These are phyloP conservation scores for Pinus tabuliformis DNA, from an alignment of 75 land plant species.

Conservation along the genomic window DNA sequence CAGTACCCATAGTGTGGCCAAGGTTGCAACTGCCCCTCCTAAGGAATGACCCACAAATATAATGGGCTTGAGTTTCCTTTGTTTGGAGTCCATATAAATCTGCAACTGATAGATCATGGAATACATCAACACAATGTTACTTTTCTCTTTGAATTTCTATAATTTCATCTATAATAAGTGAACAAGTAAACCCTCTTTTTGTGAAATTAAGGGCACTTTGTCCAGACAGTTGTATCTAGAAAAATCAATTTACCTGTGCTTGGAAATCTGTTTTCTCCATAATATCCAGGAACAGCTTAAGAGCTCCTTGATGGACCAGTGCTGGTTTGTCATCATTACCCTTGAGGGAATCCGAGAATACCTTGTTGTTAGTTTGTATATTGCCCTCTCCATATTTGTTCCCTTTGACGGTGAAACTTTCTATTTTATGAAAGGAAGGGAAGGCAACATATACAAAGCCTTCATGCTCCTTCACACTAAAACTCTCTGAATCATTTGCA, in stretches of 20 bases:
- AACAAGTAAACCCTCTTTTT: background rate
- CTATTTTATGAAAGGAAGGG: background rate
- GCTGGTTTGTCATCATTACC: background rate
- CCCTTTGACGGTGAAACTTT: background rate
- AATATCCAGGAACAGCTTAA: background rate
- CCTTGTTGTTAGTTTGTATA: background rate
- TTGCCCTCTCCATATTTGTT: background rate
- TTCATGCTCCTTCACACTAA: background rate
- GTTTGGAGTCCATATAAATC: background rate
- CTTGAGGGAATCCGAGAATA: background rate
- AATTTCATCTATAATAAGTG: background rate
- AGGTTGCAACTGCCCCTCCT: slow-evolving; percentile 6
- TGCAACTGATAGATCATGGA: background rate
- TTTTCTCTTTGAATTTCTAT: too few relatives aligned
- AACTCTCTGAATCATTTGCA: background rate
- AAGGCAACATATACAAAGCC: background rate
- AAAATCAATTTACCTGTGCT: background rate
- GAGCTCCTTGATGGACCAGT: background rate
- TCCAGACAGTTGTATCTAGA: background rate
- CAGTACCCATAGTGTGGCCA: slow-evolving; percentile 7
- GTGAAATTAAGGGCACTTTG: background rate
- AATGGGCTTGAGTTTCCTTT: background rate
- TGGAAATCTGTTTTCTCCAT: background rate
- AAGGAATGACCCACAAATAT: slow-evolving; percentile 4
- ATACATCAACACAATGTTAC: background rate